These are phyloP conservation scores for Colletotrichum paranaense DNA, from an alignment of 2,329 filamentous ascomycete species.

Conservation along the genomic window DNA sequence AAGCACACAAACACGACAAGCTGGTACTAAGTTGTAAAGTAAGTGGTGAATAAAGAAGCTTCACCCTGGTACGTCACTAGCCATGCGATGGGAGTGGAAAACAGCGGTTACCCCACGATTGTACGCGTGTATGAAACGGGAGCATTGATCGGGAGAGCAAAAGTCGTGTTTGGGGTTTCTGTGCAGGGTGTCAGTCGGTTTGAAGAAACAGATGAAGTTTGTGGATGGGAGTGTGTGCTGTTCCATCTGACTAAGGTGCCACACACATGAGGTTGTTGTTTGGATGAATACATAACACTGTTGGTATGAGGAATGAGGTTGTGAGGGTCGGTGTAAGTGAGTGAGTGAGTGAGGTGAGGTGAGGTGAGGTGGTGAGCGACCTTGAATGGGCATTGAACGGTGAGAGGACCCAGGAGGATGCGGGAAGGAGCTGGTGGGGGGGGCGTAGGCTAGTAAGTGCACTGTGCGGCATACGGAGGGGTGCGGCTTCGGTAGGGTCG, in stretches of 20 bases:
- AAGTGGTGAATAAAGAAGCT: neutral
- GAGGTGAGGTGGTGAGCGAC: neutral
- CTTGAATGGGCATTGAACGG: neutral
- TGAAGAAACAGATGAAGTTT: neutral
- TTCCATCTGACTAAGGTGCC: neutral
- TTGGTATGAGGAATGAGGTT: neutral
- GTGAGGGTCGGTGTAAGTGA: neutral
- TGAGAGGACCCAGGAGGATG: neutral
- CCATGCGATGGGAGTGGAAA: neutral
- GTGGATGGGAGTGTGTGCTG: neutral
- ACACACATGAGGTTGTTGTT: neutral
- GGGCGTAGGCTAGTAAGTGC: neutral
- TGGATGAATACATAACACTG: neutral
- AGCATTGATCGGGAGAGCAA: slow-evolving; percentile 32
- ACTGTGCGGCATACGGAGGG: slow-evolving; percentile 17
- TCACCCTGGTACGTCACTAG: slow-evolving; percentile 16
- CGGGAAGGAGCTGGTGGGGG: neutral
- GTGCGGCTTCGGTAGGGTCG: slow-evolving; percentile 18
- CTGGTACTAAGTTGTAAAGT: neutral
- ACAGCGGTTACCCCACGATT: slow-evolving; percentile 14
- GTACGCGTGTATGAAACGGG: slow-evolving; percentile 26
- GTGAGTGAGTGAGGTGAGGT: neutral
- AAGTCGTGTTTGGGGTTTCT: slow-evolving; percentile 32
- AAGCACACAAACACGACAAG: too few species aligned
- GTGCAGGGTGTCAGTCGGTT: slow-evolving; percentile 11